Evolutionary conservation across 2,329 filamentous ascomycete species (phyloP).

Genomic region (Cordyceps cicadae): DNA sequence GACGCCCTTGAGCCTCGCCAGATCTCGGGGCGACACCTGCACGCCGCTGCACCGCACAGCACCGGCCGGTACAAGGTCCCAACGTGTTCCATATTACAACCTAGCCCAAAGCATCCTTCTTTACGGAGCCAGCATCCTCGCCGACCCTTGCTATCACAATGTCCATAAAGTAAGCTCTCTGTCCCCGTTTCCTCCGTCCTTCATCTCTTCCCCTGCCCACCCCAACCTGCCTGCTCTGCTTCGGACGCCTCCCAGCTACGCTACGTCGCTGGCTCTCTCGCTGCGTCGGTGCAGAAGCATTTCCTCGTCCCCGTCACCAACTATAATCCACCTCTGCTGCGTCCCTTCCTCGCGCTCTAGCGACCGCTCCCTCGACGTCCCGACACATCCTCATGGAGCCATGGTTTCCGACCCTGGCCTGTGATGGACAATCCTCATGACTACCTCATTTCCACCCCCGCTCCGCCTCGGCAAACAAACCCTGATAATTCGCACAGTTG

Average conservation of each 20-base stretch:
- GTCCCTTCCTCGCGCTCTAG: constrained; percentile 3
- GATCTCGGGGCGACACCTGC: constrained; percentile 7
- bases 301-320: background rate
- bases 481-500: constrained; percentile 57
- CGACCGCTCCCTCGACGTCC: constrained; percentile 13
- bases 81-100: constrained; percentile 9
- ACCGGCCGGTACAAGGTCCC: background rate
- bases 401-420: constrained; percentile 24
- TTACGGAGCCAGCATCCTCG: constrained; percentile 23
- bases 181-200: constrained; percentile 10
- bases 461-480: constrained; percentile 29
- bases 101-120: constrained; percentile 15
- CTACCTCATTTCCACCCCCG: constrained; percentile 30
- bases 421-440: constrained; percentile 35
- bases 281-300: background rate
- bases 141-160: constrained; percentile 32
- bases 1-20: constrained; percentile 7
- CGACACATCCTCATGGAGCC: constrained; percentile 22
- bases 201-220: constrained; percentile 10
- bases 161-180: constrained; percentile 45
- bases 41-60: constrained; percentile 3
- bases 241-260: constrained; percentile 12
- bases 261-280: constrained; percentile 18
- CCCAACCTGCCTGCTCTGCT: constrained; percentile 6
- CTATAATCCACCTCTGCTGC: constrained; percentile 9